Conservation (phyloP, 192 early-diverging fungal species). For the Obelidium mucronatum region DNA sequence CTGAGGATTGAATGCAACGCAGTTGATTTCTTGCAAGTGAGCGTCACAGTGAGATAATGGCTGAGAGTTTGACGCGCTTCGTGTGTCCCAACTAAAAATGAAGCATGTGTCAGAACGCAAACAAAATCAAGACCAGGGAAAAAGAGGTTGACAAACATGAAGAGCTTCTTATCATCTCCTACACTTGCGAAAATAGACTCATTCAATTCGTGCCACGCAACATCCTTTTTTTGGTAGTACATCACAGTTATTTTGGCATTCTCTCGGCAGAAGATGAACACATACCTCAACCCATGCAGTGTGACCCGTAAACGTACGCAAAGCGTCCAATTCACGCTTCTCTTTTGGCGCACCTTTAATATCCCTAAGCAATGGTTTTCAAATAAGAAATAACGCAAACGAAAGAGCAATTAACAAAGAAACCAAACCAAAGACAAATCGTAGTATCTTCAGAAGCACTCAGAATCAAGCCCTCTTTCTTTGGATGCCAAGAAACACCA, state of each 20-base stretch:
- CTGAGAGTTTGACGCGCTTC: conserved; percentile 63
- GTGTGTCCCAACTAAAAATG: conserved; percentile 89
- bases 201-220: conserved; percentile 89
- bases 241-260: not conserved
- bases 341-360: conserved; percentile 82
- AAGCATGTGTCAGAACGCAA: not conserved
- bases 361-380: conserved; percentile 63
- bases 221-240: conserved; percentile 65
- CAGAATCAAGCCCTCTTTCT: conserved; percentile 78
- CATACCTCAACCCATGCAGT: conserved; percentile 87
- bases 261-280: not conserved
- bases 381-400: not conserved
- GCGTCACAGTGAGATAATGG: conserved; percentile 80
- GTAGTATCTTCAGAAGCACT: conserved; percentile 93
- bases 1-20: conserved; percentile 90
- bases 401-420: not conserved
- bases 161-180: conserved; percentile 91
- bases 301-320: conserved; percentile 83
- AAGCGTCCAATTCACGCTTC: conserved; percentile 75
- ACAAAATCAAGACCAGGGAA: not conserved
- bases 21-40: conserved; percentile 92
- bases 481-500: conserved; percentile 92
- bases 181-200: conserved; percentile 94
- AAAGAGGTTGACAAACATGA: conserved; percentile 80
- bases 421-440: conserved; percentile 79